phyloP scores from a whole-genome alignment of 768 basidiomycete species.

The Leccinellum luteum region DNA sequence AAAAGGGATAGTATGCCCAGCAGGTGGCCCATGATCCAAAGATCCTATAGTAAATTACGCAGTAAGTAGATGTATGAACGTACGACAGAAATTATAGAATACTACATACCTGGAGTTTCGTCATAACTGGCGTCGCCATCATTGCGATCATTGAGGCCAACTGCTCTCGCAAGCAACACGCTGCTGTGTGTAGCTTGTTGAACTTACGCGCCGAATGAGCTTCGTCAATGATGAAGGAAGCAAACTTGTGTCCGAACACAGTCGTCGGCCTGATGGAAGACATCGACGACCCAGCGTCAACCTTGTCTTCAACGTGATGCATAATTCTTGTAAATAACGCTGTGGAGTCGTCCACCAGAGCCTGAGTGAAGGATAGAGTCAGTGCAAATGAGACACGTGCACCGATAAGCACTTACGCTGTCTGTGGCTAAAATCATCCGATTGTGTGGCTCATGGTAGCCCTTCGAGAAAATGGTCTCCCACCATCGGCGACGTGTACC shows the following conservation, averaged over 20 bases:
- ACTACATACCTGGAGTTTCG: neutral
- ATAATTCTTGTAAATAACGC: neutral
- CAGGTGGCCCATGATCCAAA: neutral
- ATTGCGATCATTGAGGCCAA: neutral
- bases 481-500: neutral
- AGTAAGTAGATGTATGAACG: neutral
- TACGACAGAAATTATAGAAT: neutral
- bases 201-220: neutral
- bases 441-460: neutral
- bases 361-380: neutral
- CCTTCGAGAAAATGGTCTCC: neutral
- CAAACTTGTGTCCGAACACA: neutral
- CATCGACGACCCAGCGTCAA: neutral
- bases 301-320: neutral
- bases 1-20: neutral
- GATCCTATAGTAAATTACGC: neutral
- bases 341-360: neutral
- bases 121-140: neutral
- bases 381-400: neutral
- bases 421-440: neutral
- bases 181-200: neutral
- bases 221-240: neutral
- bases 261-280: neutral
- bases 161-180: neutral
- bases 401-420: neutral